Evolutionary conservation across 1,284 basidiomycete species (phyloP).

Genomic region (Rhizoctonia solani): DNA sequence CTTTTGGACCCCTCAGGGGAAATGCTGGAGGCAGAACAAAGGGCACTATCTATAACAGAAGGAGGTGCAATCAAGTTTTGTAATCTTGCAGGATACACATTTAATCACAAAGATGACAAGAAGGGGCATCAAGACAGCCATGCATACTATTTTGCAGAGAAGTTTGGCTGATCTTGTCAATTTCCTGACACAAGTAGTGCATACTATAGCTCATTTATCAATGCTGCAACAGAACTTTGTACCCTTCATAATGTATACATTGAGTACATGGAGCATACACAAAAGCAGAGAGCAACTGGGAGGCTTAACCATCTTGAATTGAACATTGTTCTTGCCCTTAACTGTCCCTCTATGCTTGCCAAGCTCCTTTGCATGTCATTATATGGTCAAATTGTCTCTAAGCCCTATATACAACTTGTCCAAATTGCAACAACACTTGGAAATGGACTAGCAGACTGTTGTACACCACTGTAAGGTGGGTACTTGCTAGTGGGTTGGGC

Average conservation of each 20-base stretch:
- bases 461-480: too few relatives aligned
- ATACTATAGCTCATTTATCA: conserved; percentile 17
- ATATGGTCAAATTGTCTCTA: conserved; percentile 44
- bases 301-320: conserved; percentile 41
- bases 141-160: conserved; percentile 40
- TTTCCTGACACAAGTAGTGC: conserved; percentile 31
- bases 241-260: background rate
- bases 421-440: conserved; percentile 36
- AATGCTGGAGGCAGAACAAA: background rate
- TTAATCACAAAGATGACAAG: conserved; percentile 48
- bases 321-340: conserved; percentile 46
- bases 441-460: conserved; percentile 17
- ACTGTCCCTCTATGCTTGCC: conserved; percentile 45
- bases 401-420: conserved; percentile 45
- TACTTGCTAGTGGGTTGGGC: too few relatives aligned
- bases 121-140: conserved; percentile 44
- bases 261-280: conserved; percentile 12
- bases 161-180: background rate
- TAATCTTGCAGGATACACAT: conserved; percentile 43
- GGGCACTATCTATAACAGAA: background rate
- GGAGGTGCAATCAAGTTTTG: conserved; percentile 45
- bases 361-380: conserved; percentile 46
- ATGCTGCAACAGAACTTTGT: conserved; percentile 25
- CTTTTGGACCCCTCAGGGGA: background rate
- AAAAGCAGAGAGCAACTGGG: conserved; percentile 40